A percentile compares a stretch with the other conserved stretches of the same genome.
Evolutionary conservation across 148 eudicot genomes (phyloP).

Genomic region (Arctostaphylos glauca): DNA sequence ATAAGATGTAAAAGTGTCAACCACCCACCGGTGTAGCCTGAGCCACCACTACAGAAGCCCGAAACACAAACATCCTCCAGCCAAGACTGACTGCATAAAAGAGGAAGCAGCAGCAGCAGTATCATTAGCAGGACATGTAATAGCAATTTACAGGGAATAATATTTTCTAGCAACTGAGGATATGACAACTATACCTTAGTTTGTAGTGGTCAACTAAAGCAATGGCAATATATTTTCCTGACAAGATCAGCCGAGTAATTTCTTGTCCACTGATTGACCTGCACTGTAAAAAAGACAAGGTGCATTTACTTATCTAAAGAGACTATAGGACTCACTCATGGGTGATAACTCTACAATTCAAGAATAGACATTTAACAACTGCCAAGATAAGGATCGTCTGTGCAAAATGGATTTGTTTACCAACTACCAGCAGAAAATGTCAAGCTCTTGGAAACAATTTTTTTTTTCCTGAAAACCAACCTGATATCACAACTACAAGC

Average conservation of each 20-base stretch:
- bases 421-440: background rate
- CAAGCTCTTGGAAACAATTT: background rate
- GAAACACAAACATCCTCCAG: conserved; percentile 54
- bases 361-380: background rate
- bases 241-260: conserved; percentile 64
- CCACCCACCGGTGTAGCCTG: conserved; percentile 71
- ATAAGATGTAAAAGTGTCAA: conserved; percentile 4
- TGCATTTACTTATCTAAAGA: conserved; percentile 27
- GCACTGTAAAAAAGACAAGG: conserved; percentile 64
- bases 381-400: background rate
- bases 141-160: background rate
- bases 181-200: conserved; percentile 47
- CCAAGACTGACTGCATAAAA: conserved; percentile 59
- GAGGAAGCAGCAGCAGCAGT: background rate
- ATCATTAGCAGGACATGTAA: background rate
- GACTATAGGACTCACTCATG: background rate
- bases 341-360: background rate
- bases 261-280: conserved; percentile 81
- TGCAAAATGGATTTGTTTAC: background rate
- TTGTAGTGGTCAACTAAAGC: conserved; percentile 88
- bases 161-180: background rate
- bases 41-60: conserved; percentile 47
- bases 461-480: background rate
- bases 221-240: conserved; percentile 83
- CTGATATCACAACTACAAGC: conserved; percentile 1